Evolutionary conservation across 768 basidiomycete species (phyloP), one percentile per base, ranked within the genome.

Genomic region (Leccinum disarticulatum): DNA sequence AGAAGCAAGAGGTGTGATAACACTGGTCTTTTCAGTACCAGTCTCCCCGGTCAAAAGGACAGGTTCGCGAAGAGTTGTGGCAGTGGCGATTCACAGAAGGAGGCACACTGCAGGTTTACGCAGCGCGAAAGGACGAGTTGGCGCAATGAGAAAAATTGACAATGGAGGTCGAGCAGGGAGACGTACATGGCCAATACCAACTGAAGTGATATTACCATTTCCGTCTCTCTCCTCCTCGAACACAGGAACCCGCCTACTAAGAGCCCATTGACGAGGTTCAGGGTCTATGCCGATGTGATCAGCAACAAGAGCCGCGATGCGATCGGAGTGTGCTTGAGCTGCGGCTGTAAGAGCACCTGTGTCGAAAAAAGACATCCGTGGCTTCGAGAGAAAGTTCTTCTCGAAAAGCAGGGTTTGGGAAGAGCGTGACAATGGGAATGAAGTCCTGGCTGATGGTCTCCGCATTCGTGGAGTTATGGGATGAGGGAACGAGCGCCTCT

Each of bases 11-110:
- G 97, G 87, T 3, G 93, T 91, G 15, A 99, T 84, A n/a, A 87
- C 83, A 55, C 95, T 95, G 0, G 97, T 99, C 75, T 99, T 99
- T 15, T 97, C 97, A 1, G 97, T 99, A n/a, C 97, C 97, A 2
- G 97, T 99, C 77, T 99, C 97, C 50, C 97, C 97, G 0, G 95
- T 94, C 27, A 99, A 81, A 8, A 99, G 81, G 6, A 95, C 79
- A 5, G 97, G 94, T 68, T 99, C 97, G 14, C 76, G 75, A 50
- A 89, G 77, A 0, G 87, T 79, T 49, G 94, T 79, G 0, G 89
- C 84, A 22, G 85, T 86, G 2, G 86, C 85, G 35, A 98, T 87
- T 15, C 92, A 84, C 25, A 92, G 89, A 35, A 98, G 81, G 3
- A 98, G 79, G 31, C 83, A 74, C 1, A 90, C 74, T 0, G 94